These are phyloP conservation scores for Aspergillus sp. DNA, from an alignment of 2,329 filamentous ascomycete species.

Conservation along the genomic window DNA sequence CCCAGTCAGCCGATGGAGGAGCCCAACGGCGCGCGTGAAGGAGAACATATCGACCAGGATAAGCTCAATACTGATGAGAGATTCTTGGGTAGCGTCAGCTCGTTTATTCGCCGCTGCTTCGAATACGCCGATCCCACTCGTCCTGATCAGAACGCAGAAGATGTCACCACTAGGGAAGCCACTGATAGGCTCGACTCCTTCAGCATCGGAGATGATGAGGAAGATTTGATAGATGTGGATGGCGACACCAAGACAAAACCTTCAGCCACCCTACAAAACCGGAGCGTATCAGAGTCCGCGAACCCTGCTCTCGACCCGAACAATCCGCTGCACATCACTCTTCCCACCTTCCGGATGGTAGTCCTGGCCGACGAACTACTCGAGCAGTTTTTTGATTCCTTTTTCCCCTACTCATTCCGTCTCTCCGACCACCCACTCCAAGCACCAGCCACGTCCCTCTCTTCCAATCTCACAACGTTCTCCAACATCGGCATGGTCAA, in stretches of 20 bases:
- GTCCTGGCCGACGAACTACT: conserved; percentile 90
- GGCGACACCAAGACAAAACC: conserved; percentile 20
- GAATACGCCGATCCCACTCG: conserved; percentile 95
- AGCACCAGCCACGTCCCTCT: conserved; percentile 40
- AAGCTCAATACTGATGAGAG: conserved; percentile 65
- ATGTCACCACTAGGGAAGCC: conserved; percentile 20
- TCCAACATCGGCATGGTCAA: conserved; percentile 54
- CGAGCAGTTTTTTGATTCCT: conserved; percentile 94
- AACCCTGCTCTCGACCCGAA: conserved; percentile 88
- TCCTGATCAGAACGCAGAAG: conserved; percentile 42
- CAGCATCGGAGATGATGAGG: conserved; percentile 61
- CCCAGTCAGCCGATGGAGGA: conserved; percentile 53
- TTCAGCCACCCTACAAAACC: conserved; percentile 23
- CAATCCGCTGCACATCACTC: conserved; percentile 86
- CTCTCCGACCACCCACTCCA: conserved; percentile 57
- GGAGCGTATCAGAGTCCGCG: conserved; percentile 63
- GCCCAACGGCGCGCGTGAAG: conserved; percentile 34
- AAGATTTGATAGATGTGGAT: conserved; percentile 36
- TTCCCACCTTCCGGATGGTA: conserved; percentile 98
- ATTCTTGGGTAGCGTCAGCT: conserved; percentile 86
- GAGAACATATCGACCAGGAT: conserved; percentile 28
- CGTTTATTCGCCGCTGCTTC: conserved; percentile 92
- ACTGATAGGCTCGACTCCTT: conserved; percentile 50
- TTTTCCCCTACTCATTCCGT: conserved; percentile 87
- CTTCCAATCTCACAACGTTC: conserved; percentile 75